Conservation (phyloP, 345 rosid species). For the Bruguiera gymnorhiza region DNA sequence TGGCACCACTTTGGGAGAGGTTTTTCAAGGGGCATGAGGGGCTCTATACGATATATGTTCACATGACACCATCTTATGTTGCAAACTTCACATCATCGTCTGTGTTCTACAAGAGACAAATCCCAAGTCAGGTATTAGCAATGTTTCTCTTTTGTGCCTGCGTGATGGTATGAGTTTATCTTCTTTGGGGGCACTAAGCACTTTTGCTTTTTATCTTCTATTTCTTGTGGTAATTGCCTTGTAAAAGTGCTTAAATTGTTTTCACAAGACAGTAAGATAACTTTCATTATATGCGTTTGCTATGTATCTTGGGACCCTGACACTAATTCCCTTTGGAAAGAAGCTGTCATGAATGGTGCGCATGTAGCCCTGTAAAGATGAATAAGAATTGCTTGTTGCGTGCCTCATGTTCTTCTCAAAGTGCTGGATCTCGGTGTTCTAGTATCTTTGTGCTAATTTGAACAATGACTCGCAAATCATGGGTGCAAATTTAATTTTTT, state of each 20-base stretch:
- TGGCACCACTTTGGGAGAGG: neutral
- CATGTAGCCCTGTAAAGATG: too few species aligned
- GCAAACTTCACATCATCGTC: slow-evolving; percentile 49
- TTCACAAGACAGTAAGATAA: neutral
- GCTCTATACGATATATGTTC: slow-evolving; percentile 28
- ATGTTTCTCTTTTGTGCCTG: neutral
- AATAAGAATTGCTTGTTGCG: neutral
- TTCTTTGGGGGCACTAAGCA: too few species aligned
- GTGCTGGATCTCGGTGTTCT: neutral
- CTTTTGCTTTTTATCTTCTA: neutral
- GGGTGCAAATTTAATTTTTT: too few species aligned
- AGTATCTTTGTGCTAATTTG: neutral
- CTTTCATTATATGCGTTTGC: too few species aligned
- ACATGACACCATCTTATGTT: slow-evolving; percentile 59
- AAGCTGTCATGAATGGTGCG: too few species aligned
- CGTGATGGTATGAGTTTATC: neutral
- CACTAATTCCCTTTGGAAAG: too few species aligned
- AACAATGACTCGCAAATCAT: too few species aligned
- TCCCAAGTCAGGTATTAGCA: slow-evolving; percentile 82
- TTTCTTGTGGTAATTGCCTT: neutral
- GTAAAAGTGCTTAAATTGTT: neutral
- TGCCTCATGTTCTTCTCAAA: neutral
- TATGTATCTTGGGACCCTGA: too few species aligned
- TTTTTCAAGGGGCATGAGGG: neutral
- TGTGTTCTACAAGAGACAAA: slow-evolving; percentile 65